Conservation (phyloP, 768 basidiomycete genomes). For the Gyrodon lividus region DNA sequence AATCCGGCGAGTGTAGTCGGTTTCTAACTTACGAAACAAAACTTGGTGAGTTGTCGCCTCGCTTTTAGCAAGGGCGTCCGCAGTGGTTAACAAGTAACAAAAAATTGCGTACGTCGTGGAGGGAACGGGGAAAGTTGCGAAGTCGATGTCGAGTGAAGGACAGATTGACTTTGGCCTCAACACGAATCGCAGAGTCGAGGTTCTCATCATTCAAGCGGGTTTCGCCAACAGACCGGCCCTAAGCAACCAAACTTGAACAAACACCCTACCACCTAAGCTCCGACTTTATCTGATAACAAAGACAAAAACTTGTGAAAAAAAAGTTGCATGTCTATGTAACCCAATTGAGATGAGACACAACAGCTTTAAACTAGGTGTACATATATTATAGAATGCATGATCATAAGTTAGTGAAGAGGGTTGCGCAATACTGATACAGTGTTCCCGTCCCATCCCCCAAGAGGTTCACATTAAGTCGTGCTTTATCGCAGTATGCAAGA, state of each 20-base stretch:
- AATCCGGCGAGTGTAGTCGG: slow-evolving; percentile 30
- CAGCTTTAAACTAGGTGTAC: slow-evolving; percentile 20
- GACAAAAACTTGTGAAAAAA: not conserved
- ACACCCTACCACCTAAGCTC: slow-evolving; percentile 3
- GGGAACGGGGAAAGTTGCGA: slow-evolving; percentile 11
- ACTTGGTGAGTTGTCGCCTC: slow-evolving; percentile 19
- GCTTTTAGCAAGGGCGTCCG: not conserved
- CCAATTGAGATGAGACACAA: slow-evolving; percentile 1
- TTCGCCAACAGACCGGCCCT: slow-evolving; percentile 32
- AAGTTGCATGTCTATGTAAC: not conserved
- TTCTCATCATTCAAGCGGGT: slow-evolving; percentile 17
- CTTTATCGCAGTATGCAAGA: slow-evolving; percentile 33
- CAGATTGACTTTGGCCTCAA: slow-evolving; percentile 26
- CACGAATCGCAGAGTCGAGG: slow-evolving; percentile 24
- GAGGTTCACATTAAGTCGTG: slow-evolving; percentile 28
- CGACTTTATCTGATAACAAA: no score
- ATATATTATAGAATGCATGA: slow-evolving; percentile 26
- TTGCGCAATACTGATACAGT: slow-evolving; percentile 34
- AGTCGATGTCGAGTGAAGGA: slow-evolving; percentile 27
- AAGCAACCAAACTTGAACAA: slow-evolving; percentile 34
- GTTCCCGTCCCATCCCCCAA: slow-evolving; percentile 14
- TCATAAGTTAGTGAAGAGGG: slow-evolving; percentile 20
- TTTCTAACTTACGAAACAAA: slow-evolving; percentile 21
- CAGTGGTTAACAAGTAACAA: not conserved
- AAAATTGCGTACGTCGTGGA: slow-evolving; percentile 19